phyloP scores from a whole-genome alignment of 495 filamentous ascomycete species.

The Polyplosphaeria fusca region DNA sequence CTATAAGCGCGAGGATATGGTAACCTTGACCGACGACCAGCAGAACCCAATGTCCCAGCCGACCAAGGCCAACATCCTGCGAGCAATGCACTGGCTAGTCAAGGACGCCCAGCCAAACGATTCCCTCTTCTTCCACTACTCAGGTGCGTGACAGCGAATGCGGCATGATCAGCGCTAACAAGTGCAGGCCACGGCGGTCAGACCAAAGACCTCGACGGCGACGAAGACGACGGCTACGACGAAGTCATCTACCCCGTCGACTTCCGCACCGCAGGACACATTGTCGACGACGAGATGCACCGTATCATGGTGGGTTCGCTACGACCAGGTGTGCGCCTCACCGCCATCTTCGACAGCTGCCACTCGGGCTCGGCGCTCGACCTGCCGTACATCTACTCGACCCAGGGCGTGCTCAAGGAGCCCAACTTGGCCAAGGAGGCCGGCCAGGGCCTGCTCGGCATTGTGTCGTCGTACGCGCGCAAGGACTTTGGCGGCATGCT shows the following conservation, averaged over 20 bases:
- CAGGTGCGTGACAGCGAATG: conserved; percentile 56
- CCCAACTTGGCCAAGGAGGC: conserved; percentile 98
- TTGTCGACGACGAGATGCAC: conserved; percentile 98
- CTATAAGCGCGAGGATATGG: conserved; percentile 97
- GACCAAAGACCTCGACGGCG: conserved; percentile 91
- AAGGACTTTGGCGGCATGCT: conserved; percentile 85
- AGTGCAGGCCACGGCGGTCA: conserved; percentile 84
- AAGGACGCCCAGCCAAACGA: conserved; percentile 93
- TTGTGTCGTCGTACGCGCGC: conserved; percentile 83
- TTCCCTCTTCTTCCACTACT: conserved; percentile 98
- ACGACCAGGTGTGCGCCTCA: conserved; percentile 79
- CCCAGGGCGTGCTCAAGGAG: conserved; percentile 89
- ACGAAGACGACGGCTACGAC: conserved; percentile 93
- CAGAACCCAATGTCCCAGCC: conserved; percentile 96
- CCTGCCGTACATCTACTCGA: conserved; percentile 96
- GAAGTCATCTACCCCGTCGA: conserved; percentile 98
- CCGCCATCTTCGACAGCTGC: conserved; percentile 99
- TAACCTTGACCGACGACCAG: conserved; percentile 94
- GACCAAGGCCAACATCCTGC: conserved; percentile 90
- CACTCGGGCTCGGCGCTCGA: conserved; percentile 96
- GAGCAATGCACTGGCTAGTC: conserved; percentile 98
- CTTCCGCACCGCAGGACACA: conserved; percentile 84
- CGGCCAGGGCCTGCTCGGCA: conserved; percentile 84
- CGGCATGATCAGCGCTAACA: neutral
- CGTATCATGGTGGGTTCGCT: conserved; percentile 89